Base-by-base conservation (phyloP, 129 eudicot genomes). In the carrot (Daucus carota) region DNA sequence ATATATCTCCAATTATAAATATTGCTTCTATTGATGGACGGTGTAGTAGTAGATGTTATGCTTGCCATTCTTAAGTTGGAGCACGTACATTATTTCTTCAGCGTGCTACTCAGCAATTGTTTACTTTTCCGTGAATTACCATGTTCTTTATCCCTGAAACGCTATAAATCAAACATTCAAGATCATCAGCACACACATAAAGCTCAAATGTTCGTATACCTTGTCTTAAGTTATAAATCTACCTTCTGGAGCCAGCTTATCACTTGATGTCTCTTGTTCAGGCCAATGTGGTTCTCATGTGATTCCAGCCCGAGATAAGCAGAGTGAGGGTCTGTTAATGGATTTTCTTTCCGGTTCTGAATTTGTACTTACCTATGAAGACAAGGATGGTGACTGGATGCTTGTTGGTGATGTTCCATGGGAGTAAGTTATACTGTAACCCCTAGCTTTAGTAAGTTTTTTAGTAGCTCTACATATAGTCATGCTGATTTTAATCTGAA, bases 391-490 rank as follows among this genome's bases (percentile, higher is more conserved):
- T 29, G 96, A 87, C 45, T 87, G 88, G 91, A 89, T 89, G 95
- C 89, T 89, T 52, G 95, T 89, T 67, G 95, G 95, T 77, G 96
- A 87, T 80, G 96, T 89, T 79, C 96, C 91, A 0, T 89, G 96
- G 91, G 85, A 87, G 91, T 89, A 89, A 83, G 96, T 81, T 34
- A 46, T 67, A 48, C 33, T 22, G 42, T 20, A 36, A 60, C 17
- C 45, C 54, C 2, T 24, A 18, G 50, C 10, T 47, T 52, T 3
- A 16, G 15, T 44, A 8, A 72, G 6, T 72, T 46, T 14, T 29
- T 28, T 44, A 15, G 10, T 45, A 9, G 17, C 7, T 24, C 17
- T 5, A 18, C 41, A 54, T 43, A 59, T 59, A 14, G 44, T 72
- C 6, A 31, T 72, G 50, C 24, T n/a, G 33, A 70, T 41, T 20